Evolutionary conservation across 2,329 filamentous ascomycete genomes (phyloP).

Genomic region (Ceratocystis eucalypticola): DNA sequence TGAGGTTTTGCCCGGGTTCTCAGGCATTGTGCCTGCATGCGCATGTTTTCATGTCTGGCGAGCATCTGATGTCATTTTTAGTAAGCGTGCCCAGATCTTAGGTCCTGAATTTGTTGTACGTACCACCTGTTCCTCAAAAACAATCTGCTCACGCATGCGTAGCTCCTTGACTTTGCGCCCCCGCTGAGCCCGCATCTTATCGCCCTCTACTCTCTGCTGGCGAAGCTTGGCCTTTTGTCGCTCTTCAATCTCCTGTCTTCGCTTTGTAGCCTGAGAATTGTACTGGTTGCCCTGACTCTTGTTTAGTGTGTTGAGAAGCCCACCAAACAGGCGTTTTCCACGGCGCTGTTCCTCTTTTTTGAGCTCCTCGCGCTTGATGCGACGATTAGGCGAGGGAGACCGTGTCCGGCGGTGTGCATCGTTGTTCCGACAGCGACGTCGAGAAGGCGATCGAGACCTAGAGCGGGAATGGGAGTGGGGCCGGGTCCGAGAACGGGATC

Average conservation of each 20-base stretch:
- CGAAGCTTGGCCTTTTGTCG: constrained; percentile 65
- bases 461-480: background rate
- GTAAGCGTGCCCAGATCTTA: constrained; percentile 18
- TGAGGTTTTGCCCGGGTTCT: constrained; percentile 57
- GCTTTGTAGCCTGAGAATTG: constrained; percentile 30
- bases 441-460: constrained; percentile 2
- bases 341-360: constrained; percentile 66
- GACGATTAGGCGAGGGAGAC: background rate
- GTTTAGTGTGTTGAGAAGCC: constrained; percentile 62
- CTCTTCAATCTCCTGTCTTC: constrained; percentile 67
- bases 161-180: constrained; percentile 46
- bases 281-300: constrained; percentile 31
- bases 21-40: constrained; percentile 59
- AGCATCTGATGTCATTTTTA: constrained; percentile 45
- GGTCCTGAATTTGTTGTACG: constrained; percentile 26
- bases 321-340: constrained; percentile 74
- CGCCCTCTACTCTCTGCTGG: constrained; percentile 57
- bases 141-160: constrained; percentile 55
- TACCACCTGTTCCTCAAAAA: constrained; percentile 66
- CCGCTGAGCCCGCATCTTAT: constrained; percentile 51
- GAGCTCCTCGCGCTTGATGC: constrained; percentile 3
- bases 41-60: constrained; percentile 57
- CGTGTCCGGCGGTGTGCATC: background rate
- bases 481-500: constrained; percentile 1
- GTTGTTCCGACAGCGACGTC: background rate